Base-by-base conservation (phyloP, 2,329 filamentous ascomycete species). In the Alternaria tenuissima region DNA sequence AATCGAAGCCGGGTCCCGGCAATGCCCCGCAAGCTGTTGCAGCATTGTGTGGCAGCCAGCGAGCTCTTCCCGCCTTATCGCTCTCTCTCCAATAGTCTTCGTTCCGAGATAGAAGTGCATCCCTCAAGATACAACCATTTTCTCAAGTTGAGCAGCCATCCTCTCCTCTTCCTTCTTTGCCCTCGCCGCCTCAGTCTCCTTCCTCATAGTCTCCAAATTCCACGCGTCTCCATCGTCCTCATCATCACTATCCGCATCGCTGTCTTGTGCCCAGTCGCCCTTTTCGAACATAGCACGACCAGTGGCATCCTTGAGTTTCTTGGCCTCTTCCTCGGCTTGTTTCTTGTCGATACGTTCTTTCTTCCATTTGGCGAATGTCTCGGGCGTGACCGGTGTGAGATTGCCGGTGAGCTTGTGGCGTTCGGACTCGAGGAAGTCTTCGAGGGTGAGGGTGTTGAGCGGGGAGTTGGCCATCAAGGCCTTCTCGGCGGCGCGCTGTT, bases 281-380 rank as follows among this genome's bases (percentile, higher is more conserved):
- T 93, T 95, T 81, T 99, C 95, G 78, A 99, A 99, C 81, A 99
- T 85, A 7, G 93, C 92, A 81, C 94, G 89, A 73, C 95, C 95
- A 20, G 95, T 99, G 22, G 94, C 94, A 72, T 99, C 95, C 86
- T 96, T 98, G 75, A 93, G 92, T 81, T 91, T 89, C 76, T 90
- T 89, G 48, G 93, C 93, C 81, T 97, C 89, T 68, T 95, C 91
- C 74, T 99, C 95, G 22, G 95, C 95, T 16, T 90, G 91, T 86
- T 97, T 98, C 89, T 99, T 99, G 80, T 93, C 89, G 69, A 98
- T 77, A 44, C 95, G 91, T 54, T 96, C 91, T 81, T 94, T 90
- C 86, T 99, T 99, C 95, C 95, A 99, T 76, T 95, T 95, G 63
- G 93, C 93, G 76, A 99, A 99, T 1, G 88, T 86, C 76, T 99